Percentiles rank a stretch among this genome's conserved stretches.
These are phyloP conservation scores for Warburgia ugandensis DNA, from an alignment of 164 flowering plant genomes.

Conservation along the genomic window DNA sequence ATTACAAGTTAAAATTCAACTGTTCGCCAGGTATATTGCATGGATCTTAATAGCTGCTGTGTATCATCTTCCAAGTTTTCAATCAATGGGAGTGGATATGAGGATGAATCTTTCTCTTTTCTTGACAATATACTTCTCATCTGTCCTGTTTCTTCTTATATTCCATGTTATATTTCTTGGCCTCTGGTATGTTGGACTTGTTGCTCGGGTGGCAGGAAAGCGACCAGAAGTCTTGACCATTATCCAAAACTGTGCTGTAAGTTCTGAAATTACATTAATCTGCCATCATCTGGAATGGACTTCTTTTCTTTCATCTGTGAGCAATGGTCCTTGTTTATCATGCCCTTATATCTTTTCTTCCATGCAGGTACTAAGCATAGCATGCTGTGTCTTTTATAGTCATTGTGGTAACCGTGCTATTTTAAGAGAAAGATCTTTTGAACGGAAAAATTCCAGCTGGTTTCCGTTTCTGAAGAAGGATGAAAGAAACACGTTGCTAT, in stretches of 20 bases:
- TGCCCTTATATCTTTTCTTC: conserved; percentile 4
- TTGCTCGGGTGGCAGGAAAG: conserved; percentile 94
- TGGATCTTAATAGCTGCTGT: conserved; percentile 94
- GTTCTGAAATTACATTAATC: too few species aligned
- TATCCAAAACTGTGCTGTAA: conserved; percentile 94
- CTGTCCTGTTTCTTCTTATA: conserved; percentile 76
- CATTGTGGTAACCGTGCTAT: conserved; percentile 93
- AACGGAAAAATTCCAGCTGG: conserved; percentile 52
- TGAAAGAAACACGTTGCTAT: conserved; percentile 64
- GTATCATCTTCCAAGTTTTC: conserved; percentile 98
- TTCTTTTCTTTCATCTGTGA: neutral
- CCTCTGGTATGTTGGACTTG: conserved; percentile 95
- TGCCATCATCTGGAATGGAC: too few species aligned
- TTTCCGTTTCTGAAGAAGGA: conserved; percentile 56
- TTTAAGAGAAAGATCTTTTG: conserved; percentile 49
- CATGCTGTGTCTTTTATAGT: conserved; percentile 97
- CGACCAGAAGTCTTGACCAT: conserved; percentile 82
- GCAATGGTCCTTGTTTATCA: neutral
- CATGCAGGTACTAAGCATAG: conserved; percentile 89
- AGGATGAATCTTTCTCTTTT: conserved; percentile 96
- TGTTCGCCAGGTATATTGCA: conserved; percentile 92
- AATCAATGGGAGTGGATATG: conserved; percentile 98
- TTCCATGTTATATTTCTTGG: conserved; percentile 87
- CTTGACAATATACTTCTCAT: conserved; percentile 71
- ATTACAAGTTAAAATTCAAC: too few species aligned